Base-by-base conservation (phyloP, 257 asterid genomes). In the Coffea canephora region DNA sequence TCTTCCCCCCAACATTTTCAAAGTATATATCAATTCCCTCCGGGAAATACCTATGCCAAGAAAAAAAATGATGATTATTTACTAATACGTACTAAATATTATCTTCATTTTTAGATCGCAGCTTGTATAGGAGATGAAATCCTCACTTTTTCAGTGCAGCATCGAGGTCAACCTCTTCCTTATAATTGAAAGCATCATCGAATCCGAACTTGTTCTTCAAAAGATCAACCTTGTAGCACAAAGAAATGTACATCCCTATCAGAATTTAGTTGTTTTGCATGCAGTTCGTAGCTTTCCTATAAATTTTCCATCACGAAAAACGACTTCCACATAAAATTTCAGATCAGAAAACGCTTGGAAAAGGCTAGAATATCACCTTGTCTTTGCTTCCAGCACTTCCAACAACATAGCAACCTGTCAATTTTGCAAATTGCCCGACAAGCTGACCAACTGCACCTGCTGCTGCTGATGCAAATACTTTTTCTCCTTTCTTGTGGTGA, bases 151-250 rank as follows among this genome's bases (percentile, higher is more conserved):
- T 83, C 70, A 86, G 52, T 76, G 87, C 68, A 41, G 77, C 69
- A 61, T 6, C 50, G 19, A 83, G 73, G 54, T 83, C 81, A 0
- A 14, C 78, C 78, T 86, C 89, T 75, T 81, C 89, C 70, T 83
- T 86, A 52, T 86, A 86, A 57, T 86, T 83, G 70, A 86, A 86
- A 49, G 85, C 87, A 14, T 72, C 85, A 3, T 86, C 87, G 41
- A 75, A 86, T 9, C 86, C 80, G 27, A 86, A 82, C 52, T 83
- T 83, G 82, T 59, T 83, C 82, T 78, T 83, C 82, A 86, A 48
- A 8, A 86, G 82, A 59, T 86, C 85, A 61, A 86, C 87, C 89
- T 82, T 73, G 49, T 6, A 4, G 43, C 43, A 39, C 64, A 13
- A 75, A 61, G 13, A 67, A 1, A 67, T 27, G 43, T 54, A 13